phyloP scores from a whole-genome alignment of 2,329 filamentous ascomycete species.

The Fusarium protoensiforme region DNA sequence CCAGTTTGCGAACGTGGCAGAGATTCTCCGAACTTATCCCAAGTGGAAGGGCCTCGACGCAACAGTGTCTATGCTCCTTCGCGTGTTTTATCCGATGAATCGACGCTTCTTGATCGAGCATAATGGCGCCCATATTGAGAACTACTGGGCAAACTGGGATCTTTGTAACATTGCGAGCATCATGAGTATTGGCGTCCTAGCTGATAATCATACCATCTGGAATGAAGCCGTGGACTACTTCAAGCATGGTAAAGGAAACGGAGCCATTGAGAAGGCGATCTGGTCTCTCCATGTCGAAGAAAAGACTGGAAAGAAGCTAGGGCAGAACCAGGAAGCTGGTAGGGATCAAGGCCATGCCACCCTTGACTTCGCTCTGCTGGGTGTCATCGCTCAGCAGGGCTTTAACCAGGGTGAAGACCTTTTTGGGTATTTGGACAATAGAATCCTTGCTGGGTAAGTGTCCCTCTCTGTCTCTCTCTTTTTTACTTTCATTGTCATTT shows the following conservation, averaged over 20 bases:
- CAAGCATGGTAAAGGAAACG: background rate
- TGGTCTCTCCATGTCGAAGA: background rate
- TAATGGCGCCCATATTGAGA: background rate
- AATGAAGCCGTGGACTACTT: background rate
- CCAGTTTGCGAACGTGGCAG: background rate
- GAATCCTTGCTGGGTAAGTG: background rate
- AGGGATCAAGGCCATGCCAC: background rate
- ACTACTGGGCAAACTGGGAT: background rate
- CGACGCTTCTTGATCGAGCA: background rate
- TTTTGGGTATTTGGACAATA: background rate
- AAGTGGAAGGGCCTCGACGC: background rate
- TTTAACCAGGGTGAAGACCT: background rate
- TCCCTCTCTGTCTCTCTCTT: no score
- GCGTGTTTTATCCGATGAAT: background rate
- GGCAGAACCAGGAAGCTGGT: background rate
- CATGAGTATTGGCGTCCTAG: background rate
- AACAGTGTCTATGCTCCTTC: background rate
- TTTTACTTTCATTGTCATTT: no score
- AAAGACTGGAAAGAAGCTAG: background rate
- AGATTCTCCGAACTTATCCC: background rate
- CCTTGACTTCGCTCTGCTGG: background rate
- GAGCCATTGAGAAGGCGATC: background rate
- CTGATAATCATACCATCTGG: background rate
- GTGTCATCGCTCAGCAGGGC: background rate
- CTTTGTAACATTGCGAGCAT: background rate